Evolutionary conservation across 768 basidiomycete genomes (phyloP), one percentile per base, ranked within the genome.

Genomic region (Boletus speciosus): DNA sequence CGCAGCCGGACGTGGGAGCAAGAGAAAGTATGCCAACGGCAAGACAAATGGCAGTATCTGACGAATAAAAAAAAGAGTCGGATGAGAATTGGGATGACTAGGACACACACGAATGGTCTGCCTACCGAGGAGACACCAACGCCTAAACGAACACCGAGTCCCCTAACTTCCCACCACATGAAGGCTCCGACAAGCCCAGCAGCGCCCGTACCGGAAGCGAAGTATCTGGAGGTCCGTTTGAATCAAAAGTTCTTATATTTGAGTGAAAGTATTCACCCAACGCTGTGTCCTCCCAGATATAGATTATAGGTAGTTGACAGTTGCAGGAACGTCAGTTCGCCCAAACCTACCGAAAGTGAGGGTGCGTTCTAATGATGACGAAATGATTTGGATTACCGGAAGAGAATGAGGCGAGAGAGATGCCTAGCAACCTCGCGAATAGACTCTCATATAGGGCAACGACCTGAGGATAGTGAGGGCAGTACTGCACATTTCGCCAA

Each of bases 271-370:
- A 61, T 81, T 36, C 65, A 88, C 86, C 96, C 93, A 11, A 99
- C 82, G 37, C 90, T 85, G 29, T 83, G 85, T 1, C 90, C 89
- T 6, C 83, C 85, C 38, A 87, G 66, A n/a, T 84, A 81, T 1
- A 85, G 86, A 41, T 80, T 85, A 54, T 79, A 93, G 1, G 85
- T 86, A 3, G 89, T 92, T 0, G 92, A 94, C n/a, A 95, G 74
- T 73, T 98, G 96, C 2, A 98, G 75, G 68, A 93, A 98, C 1
- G 95, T 97, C 51, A 98, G 70, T 70, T 99, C 97, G 19, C 97
- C 97, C 9, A 99, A 75, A 9, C 96, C 90, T 91, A 55, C 38
- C 27, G 27, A 52, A n/a, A 16, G 31, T 59, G 31, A 69, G 54
- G 27, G 32, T 14, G 16, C 7, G 6, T 43, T n/a, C 41, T 4